These are phyloP conservation scores for Aspergillus aculeatus DNA, from an alignment of 2,329 filamentous ascomycete species.

Conservation along the genomic window DNA sequence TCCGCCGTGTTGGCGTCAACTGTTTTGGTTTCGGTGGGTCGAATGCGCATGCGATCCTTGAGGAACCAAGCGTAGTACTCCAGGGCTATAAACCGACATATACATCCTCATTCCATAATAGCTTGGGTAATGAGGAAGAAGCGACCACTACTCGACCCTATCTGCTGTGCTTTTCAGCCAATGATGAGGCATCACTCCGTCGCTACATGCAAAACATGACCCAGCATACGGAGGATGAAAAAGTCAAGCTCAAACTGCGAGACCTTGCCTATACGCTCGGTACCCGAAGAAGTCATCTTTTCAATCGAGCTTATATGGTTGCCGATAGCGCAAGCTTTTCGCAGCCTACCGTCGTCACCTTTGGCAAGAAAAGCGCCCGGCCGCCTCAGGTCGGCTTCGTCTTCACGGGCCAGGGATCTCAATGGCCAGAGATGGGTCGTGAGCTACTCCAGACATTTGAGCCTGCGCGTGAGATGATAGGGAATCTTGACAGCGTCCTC, in stretches of 20 bases:
- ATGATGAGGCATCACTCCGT: conserved; percentile 9
- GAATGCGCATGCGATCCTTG: conserved; percentile 23
- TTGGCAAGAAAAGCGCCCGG: not conserved
- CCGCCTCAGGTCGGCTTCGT: conserved; percentile 17
- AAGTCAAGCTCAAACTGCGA: not conserved
- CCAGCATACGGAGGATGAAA: not conserved
- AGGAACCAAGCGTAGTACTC: conserved; percentile 4
- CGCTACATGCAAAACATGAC: conserved; percentile 6
- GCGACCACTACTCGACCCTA: not conserved
- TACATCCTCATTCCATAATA: not conserved
- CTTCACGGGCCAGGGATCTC: conserved; percentile 27
- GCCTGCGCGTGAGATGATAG: not conserved
- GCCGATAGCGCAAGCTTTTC: not conserved
- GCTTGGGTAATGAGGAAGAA: not conserved
- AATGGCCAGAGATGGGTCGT: conserved; percentile 23
- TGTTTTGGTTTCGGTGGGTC: conserved; percentile 24
- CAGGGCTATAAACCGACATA: not conserved
- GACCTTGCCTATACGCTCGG: conserved; percentile 18
- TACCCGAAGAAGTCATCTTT: conserved; percentile 10
- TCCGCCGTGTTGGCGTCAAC: conserved; percentile 20
- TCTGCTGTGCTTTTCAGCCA: conserved; percentile 15
- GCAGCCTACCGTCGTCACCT: not conserved
- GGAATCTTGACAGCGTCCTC: conserved; percentile 15
- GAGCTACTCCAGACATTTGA: conserved; percentile 15
- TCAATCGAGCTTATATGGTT: conserved; percentile 7